These are phyloP conservation scores for Lactifluus hygrophoroides DNA, from an alignment of 768 basidiomycete species.

Conservation along the genomic window DNA sequence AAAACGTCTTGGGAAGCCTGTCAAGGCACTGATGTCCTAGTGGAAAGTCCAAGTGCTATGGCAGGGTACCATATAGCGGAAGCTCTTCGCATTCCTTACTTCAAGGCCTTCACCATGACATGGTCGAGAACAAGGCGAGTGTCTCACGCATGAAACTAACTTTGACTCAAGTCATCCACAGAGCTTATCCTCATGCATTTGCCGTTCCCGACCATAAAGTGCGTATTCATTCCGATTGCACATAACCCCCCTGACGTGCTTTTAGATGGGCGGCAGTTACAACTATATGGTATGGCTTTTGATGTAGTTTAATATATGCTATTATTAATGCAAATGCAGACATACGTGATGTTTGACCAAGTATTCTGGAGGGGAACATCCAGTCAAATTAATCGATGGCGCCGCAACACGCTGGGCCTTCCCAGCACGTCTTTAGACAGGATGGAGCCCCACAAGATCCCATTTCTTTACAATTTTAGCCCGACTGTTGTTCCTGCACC, in stretches of 20 bases:
- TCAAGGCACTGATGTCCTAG: constrained; percentile 84
- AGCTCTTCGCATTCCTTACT: constrained; percentile 88
- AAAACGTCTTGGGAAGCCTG: constrained; percentile 96
- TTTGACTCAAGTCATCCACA: constrained; percentile 24
- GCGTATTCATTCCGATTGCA: constrained; percentile 11
- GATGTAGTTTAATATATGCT: constrained; percentile 3
- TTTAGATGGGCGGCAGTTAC: constrained; percentile 89
- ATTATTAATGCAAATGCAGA: constrained; percentile 33
- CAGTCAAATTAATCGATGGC: constrained; percentile 92
- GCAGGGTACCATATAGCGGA: constrained; percentile 96
- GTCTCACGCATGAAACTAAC: neutral
- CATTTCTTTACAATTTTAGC: constrained; percentile 97
- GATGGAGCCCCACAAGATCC: constrained; percentile 96
- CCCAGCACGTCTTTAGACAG: constrained; percentile 82
- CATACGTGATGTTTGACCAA: constrained; percentile 96
- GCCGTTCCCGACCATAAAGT: constrained; percentile 95
- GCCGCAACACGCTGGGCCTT: constrained; percentile 66
- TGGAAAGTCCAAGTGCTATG: constrained; percentile 97
- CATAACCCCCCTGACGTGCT: neutral
- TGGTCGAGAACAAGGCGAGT: constrained; percentile 84
- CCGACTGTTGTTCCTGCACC: constrained; percentile 86
- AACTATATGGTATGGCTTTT: constrained; percentile 81
- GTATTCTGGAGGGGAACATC: constrained; percentile 95
- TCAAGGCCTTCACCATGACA: constrained; percentile 94
- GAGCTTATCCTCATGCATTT: constrained; percentile 96